Evolutionary conservation across 1,284 basidiomycete species (phyloP).

Genomic region (Ustilago nuda): DNA sequence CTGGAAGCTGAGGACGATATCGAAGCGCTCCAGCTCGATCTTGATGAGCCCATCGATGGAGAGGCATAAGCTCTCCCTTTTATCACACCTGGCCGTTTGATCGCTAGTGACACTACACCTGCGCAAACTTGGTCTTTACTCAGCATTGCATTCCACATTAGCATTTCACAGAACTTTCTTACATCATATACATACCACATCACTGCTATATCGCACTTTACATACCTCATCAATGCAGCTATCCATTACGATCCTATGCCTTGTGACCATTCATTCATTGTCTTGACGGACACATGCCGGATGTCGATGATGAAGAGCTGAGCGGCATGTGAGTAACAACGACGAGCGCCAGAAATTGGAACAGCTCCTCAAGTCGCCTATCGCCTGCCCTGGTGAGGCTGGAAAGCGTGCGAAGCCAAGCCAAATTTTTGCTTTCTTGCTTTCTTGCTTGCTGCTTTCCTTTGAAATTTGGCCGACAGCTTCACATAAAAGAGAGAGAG

Average conservation of each 20-base stretch:
- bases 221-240: neutral
- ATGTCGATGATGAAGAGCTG: neutral
- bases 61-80: neutral
- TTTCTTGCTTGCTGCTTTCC: neutral
- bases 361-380: neutral
- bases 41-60: slow-evolving; percentile 10
- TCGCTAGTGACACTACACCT: neutral
- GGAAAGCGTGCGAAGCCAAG: neutral
- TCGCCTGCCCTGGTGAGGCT: neutral
- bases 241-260: neutral
- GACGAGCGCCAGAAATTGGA: neutral
- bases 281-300: neutral
- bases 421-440: neutral
- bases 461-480: slow-evolving; percentile 4
- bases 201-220: neutral
- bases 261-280: neutral
- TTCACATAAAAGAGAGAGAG: neutral
- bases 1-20: slow-evolving; percentile 28
- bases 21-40: slow-evolving; percentile 33
- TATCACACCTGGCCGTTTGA: neutral
- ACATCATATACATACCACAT: slow-evolving; percentile 3
- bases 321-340: neutral
- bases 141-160: neutral
- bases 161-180: neutral
- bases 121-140: neutral